These are phyloP conservation scores for Citeromyces nyonsensis DNA, from an alignment of 805 yeast species.

Conservation along the genomic window DNA sequence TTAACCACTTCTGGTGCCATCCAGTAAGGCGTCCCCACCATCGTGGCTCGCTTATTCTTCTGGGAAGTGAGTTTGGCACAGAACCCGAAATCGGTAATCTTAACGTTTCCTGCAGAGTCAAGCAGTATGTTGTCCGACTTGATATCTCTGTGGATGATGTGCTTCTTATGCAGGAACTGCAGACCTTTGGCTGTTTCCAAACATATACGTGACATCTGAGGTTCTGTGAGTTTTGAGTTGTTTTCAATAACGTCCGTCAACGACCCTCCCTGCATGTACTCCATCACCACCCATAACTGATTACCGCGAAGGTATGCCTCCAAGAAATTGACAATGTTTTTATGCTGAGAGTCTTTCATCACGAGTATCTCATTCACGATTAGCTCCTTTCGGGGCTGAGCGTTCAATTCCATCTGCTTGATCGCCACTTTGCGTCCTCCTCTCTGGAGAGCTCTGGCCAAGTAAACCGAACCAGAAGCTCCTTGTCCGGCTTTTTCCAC, in stretches of 20 bases:
- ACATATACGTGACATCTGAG: constrained; percentile 90
- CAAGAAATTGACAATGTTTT: constrained; percentile 86
- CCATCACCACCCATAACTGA: constrained; percentile 96
- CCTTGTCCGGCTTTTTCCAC: constrained; percentile 92
- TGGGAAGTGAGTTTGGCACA: constrained; percentile 71
- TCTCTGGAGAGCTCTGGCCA: constrained; percentile 51
- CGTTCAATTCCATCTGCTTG: constrained; percentile 89
- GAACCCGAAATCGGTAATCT: constrained; percentile 72
- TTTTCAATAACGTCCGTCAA: constrained; percentile 91
- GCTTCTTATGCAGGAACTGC: constrained; percentile 76
- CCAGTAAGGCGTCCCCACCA: constrained; percentile 87
- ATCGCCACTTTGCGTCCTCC: constrained; percentile 62
- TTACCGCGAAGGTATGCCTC: constrained; percentile 59
- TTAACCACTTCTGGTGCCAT: constrained; percentile 83
- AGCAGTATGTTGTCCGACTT: constrained; percentile 87
- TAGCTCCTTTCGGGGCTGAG: constrained; percentile 90
- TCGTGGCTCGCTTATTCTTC: constrained; percentile 61
- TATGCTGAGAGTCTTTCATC: constrained; percentile 84
- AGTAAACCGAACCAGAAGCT: constrained; percentile 90
- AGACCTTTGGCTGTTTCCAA: constrained; percentile 82
- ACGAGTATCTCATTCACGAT: constrained; percentile 92
- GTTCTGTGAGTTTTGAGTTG: constrained; percentile 73
- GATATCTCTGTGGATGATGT: constrained; percentile 91
- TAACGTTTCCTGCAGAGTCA: constrained; percentile 75
- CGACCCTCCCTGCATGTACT: constrained; percentile 97